Evolutionary conservation across 176 grass and related monocot species (phyloP).

Genomic region (Cenchrus fungigraminus): DNA sequence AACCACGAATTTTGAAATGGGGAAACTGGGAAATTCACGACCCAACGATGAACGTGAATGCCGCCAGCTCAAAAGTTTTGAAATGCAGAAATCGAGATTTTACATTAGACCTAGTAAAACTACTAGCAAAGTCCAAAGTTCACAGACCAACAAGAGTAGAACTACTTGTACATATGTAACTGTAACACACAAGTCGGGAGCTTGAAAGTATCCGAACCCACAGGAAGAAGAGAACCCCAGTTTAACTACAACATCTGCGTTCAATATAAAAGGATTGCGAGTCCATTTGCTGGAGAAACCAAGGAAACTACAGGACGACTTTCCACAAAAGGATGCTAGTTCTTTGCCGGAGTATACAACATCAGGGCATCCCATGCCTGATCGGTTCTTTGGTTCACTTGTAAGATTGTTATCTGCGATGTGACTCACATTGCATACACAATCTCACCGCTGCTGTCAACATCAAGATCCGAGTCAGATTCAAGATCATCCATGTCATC

Average conservation of each 20-base stretch:
- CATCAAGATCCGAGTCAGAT: constrained; percentile 65
- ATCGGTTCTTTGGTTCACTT: constrained; percentile 11
- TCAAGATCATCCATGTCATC: constrained; percentile 83
- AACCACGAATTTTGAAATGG: not conserved
- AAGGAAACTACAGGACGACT: constrained; percentile 32
- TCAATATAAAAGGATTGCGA: not conserved
- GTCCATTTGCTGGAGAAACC: constrained; percentile 8
- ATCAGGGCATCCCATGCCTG: constrained; percentile 40
- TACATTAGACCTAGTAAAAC: not conserved
- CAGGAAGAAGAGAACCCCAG: not conserved
- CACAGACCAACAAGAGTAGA: constrained; percentile 30
- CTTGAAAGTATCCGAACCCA: not conserved
- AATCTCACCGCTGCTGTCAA: constrained; percentile 79
- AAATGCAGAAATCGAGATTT: constrained; percentile 2
- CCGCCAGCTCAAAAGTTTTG: not conserved
- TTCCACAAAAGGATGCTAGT: constrained; percentile 45
- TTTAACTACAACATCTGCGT: constrained; percentile 41
- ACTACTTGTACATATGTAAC: constrained; percentile 32
- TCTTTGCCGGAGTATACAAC: constrained; percentile 40
- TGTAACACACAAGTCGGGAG: constrained; percentile 22
- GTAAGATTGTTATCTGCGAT: not conserved
- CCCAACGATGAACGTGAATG: not conserved
- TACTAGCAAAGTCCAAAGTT: not conserved
- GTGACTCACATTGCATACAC: constrained; percentile 69
- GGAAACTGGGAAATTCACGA: not conserved